Evolutionary conservation across 257 asterid genomes (phyloP).

Genomic region (Solanum tarapatanum): DNA sequence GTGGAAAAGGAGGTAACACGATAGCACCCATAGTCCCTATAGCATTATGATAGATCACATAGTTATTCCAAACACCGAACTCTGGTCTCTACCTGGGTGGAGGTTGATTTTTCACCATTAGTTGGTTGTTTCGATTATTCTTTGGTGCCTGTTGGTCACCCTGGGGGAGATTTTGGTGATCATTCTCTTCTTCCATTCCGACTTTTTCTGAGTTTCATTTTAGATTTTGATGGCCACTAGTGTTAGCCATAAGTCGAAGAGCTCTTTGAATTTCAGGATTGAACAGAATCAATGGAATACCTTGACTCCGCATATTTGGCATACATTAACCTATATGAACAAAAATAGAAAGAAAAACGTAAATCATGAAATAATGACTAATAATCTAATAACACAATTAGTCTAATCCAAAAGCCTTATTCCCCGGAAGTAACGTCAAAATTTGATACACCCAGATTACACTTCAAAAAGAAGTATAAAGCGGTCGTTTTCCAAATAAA

Average conservation of each 20-base stretch:
- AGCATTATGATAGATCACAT: neutral
- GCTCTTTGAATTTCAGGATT: neutral
- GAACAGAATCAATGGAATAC: neutral
- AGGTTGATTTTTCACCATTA: neutral
- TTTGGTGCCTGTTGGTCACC: neutral
- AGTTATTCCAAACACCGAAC: neutral
- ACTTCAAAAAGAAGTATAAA: neutral
- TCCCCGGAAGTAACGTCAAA: neutral
- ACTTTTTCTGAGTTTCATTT: neutral
- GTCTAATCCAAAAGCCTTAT: neutral
- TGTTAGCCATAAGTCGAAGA: neutral
- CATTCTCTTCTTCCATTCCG: neutral
- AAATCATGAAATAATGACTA: neutral
- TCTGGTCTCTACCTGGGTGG: neutral
- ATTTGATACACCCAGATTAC: neutral
- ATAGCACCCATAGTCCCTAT: neutral
- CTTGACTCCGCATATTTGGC: neutral
- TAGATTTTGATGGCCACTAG: neutral
- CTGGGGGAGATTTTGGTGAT: neutral
- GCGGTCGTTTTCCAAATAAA: too few species aligned
- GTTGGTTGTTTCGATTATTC: neutral
- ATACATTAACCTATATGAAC: too few species aligned
- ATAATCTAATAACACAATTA: too few species aligned
- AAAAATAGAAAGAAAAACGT: too few species aligned
- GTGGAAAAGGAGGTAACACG: neutral